Conservation (phyloP, 1,139 yeast genomes). For the Meyerozyma athensensis region DNA sequence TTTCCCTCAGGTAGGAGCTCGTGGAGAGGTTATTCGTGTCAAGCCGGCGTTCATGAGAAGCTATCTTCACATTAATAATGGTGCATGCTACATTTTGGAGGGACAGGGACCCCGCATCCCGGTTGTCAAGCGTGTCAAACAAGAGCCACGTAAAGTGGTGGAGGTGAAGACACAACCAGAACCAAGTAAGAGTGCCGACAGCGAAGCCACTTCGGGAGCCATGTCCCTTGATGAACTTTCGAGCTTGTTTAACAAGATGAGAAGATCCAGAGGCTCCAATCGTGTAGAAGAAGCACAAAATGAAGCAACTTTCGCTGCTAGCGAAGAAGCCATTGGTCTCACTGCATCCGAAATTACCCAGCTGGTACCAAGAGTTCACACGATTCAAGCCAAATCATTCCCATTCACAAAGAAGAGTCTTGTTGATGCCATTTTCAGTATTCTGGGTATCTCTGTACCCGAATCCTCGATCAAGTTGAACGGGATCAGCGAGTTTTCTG, state of each 20-base stretch:
- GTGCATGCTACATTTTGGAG: constrained; percentile 63
- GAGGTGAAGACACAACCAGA: constrained; percentile 6
- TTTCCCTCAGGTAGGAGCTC: constrained; percentile 53
- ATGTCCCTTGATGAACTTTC: constrained; percentile 40
- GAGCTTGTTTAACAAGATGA: constrained; percentile 29
- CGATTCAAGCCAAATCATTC: constrained; percentile 17
- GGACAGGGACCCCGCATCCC: constrained; percentile 58
- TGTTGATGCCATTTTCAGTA: constrained; percentile 20
- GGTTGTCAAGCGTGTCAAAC: constrained; percentile 37
- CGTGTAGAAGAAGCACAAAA: constrained; percentile 5
- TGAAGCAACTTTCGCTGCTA: constrained; percentile 11
- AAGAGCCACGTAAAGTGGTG: constrained; percentile 8
- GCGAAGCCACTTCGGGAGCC: constrained; percentile 16
- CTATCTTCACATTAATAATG: constrained; percentile 61
- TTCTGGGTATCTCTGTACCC: constrained; percentile 31
- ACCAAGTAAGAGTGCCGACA: constrained; percentile 5
- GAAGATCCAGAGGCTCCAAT: constrained; percentile 11
- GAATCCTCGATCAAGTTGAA: constrained; percentile 18
- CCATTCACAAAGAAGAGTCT: constrained; percentile 29
- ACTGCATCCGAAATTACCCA: constrained; percentile 29
- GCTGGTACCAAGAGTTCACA: constrained; percentile 25
- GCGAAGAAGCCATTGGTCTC: constrained; percentile 15
- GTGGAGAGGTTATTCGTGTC: constrained; percentile 74
- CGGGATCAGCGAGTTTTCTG: constrained; percentile 16
- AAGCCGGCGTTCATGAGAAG: constrained; percentile 82